A percentile compares a stretch with the other conserved stretches of the same genome.
Evolutionary conservation across 306 rosid genomes (phyloP).

Genomic region (Acacia acuminata): DNA sequence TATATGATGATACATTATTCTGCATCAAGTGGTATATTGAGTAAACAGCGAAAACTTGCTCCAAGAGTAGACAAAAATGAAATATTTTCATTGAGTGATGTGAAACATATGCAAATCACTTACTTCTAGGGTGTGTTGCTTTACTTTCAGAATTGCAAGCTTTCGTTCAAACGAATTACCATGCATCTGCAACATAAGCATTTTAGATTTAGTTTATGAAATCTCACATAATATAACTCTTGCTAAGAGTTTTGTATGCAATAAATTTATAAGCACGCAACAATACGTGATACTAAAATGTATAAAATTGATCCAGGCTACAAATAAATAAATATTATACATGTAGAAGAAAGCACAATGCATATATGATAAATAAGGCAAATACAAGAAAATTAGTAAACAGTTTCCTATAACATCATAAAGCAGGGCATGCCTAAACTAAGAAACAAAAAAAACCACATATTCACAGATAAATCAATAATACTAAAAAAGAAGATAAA

Average conservation of each 20-base stretch:
- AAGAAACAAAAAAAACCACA: background rate
- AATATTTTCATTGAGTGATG: background rate
- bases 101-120: slow-evolving; percentile 30
- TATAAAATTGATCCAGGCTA: background rate
- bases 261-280: background rate
- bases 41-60: background rate
- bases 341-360: background rate
- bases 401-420: background rate
- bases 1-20: background rate
- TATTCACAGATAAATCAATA: background rate
- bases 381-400: background rate
- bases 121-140: slow-evolving; percentile 56
- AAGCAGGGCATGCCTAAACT: background rate
- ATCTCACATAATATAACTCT: background rate
- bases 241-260: background rate
- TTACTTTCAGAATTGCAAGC: slow-evolving; percentile 84
- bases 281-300: background rate
- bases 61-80: background rate
- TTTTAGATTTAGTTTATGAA: slow-evolving; percentile 22
- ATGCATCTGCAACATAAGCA: slow-evolving; percentile 57
- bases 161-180: slow-evolving; percentile 96
- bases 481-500: background rate
- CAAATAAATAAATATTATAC: background rate
- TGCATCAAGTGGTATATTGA: background rate
- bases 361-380: background rate